Base-by-base conservation (phyloP, 176 grass and related monocot genomes). In the Pharus latifolius region DNA sequence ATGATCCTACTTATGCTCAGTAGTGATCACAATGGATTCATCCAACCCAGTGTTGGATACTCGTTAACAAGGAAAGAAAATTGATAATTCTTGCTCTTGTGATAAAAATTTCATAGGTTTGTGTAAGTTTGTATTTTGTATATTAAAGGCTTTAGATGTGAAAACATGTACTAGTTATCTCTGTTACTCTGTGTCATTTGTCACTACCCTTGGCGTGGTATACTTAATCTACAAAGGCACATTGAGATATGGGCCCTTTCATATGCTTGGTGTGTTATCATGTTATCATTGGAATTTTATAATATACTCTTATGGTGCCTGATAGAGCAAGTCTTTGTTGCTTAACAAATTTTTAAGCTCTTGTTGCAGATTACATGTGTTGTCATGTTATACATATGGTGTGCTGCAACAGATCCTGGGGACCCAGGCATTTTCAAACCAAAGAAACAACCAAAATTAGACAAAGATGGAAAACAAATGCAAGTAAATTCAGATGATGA, bases 391-490 rank as follows among this genome's bases (percentile, higher is more conserved):
- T 94, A 94, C 56, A 38, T 75, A 46, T 94, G 91, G 90, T 94
- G 83, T 53, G 83, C 90, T 33, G 90, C 83, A 44, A 74, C 86
- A 24, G 76, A 94, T 79, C 90, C 90, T 32, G 79, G 79, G 19
- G 90, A 94, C 50, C 90, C 82, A 49, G 90, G 90, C 10, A 70
- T 94, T 81, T 94, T 84, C 63, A 89, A 84, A 41, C 66, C 83
- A 43, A 94, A 86, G 46, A 89, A 77, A 55, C 63, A 77, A 49
- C 30, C 71, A 47, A 79, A 83, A 81, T 55, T 61, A 60, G 76
- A 78, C 20, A 47, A 22, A 40, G 68, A 55, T 44, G 48, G 24
- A 69, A 77, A 78, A 62, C 53, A 81, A 59, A 47, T 26, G 11
- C 73, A 60, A 67, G 66, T 11, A 73, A 62, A 25, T 43, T 70